These are phyloP conservation scores for Hemisphaericaspora subhashii DNA, from an alignment of 1,139 yeast genomes.

Conservation along the genomic window DNA sequence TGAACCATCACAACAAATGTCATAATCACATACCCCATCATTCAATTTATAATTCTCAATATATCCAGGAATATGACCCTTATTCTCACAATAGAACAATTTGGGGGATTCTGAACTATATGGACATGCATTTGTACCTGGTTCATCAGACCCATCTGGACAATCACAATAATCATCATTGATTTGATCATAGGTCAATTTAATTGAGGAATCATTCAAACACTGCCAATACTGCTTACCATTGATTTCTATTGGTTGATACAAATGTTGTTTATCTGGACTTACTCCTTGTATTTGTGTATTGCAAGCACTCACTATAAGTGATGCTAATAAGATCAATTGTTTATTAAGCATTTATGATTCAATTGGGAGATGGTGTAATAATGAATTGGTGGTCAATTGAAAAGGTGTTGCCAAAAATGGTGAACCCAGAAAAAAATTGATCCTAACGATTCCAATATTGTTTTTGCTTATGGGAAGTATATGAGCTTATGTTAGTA, in stretches of 20 bases:
- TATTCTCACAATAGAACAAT: constrained; percentile 80
- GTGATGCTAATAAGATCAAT: constrained; percentile 5
- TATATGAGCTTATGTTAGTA: neutral
- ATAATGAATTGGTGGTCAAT: too few species aligned
- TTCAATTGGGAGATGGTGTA: too few species aligned
- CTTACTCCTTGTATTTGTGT: constrained; percentile 27
- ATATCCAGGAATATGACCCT: constrained; percentile 61
- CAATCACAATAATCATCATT: constrained; percentile 94
- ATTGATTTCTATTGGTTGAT: constrained; percentile 49
- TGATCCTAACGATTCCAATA: too few species aligned
- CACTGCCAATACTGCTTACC: constrained; percentile 61
- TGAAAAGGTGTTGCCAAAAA: too few species aligned
- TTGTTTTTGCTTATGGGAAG: neutral
- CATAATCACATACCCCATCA: constrained; percentile 94
- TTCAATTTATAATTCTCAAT: constrained; percentile 66
- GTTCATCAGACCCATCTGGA: constrained; percentile 98
- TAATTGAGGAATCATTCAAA: constrained; percentile 61
- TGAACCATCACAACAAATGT: constrained; percentile 89
- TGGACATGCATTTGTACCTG: constrained; percentile 87
- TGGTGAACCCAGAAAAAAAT: too few species aligned
- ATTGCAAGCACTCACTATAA: constrained; percentile 2
- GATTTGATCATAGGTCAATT: constrained; percentile 58
- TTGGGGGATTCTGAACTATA: constrained; percentile 16
- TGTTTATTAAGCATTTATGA: constrained; percentile 2
- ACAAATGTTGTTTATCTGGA: constrained; percentile 46